A percentile compares a stretch with the other conserved stretches of the same genome.
Evolutionary conservation across 31 red algal genomes (phyloP).

Genomic region (Bonnemaisonia californica): DNA sequence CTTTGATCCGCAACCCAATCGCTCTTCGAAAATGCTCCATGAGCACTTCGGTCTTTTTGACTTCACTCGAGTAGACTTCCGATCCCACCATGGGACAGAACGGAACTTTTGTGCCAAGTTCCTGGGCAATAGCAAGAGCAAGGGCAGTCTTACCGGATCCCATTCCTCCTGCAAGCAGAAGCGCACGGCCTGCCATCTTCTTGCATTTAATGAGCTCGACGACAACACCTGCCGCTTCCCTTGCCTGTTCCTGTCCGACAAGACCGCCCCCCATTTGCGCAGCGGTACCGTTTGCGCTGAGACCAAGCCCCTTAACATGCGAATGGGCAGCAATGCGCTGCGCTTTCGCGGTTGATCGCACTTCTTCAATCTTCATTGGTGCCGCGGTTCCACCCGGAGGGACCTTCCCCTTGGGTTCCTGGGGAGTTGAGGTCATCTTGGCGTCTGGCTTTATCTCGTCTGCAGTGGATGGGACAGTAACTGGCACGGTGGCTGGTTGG

Average conservation of each 20-base stretch:
- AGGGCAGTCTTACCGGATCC: conserved; percentile 96
- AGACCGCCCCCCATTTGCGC: conserved; percentile 83
- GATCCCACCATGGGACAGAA: conserved; percentile 96
- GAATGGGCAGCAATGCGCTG: conserved; percentile 94
- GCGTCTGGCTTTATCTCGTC: conserved; percentile 34
- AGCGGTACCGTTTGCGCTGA: conserved; percentile 72
- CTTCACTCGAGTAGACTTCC: conserved; percentile 98
- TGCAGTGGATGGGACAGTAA: background rate
- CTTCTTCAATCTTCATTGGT: conserved; percentile 82
- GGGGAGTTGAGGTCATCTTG: conserved; percentile 39
- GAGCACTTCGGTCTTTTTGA: conserved; percentile 98
- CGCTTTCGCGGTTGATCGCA: conserved; percentile 71
- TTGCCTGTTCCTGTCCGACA: conserved; percentile 92
- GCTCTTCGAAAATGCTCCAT: conserved; percentile 97
- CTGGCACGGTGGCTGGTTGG: conserved; percentile 1
- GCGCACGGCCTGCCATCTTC: conserved; percentile 95
- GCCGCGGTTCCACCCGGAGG: background rate
- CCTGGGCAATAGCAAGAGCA: conserved; percentile 85
- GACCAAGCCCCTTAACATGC: conserved; percentile 93
- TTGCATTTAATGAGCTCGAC: conserved; percentile 93
- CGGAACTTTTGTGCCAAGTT: conserved; percentile 91
- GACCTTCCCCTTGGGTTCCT: background rate
- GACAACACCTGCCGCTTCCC: conserved; percentile 94
- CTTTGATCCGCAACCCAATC: conserved; percentile 97
- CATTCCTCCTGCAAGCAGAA: conserved; percentile 88